Evolutionary conservation across 768 basidiomycete genomes (phyloP).

Genomic region (Hemileccinum rubropunctum): DNA sequence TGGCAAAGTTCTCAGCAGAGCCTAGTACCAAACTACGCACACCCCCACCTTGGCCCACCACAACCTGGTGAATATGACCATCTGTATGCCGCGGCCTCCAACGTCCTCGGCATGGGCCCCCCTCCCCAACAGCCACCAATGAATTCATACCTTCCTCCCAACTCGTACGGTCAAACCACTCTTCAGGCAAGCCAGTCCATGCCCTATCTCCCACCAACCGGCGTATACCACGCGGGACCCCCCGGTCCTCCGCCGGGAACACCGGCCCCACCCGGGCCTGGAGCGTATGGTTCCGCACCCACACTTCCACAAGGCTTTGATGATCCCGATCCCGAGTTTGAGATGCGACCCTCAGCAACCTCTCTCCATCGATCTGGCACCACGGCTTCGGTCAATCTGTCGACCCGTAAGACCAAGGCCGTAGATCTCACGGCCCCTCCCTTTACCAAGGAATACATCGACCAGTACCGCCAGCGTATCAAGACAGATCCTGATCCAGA

Average conservation of each 20-base stretch:
- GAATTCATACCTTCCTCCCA: conserved; percentile 22
- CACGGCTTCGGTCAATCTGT: conserved; percentile 50
- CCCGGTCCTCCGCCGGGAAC: conserved; percentile 15
- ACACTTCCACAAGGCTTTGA: conserved; percentile 32
- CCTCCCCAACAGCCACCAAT: conserved; percentile 34
- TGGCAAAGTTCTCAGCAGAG: conserved; percentile 31
- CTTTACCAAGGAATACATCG: conserved; percentile 94
- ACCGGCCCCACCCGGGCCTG: conserved; percentile 14
- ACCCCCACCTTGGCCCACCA: conserved; percentile 19
- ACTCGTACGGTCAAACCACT: conserved; percentile 20
- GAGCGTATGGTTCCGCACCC: conserved; percentile 21
- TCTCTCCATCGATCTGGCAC: conserved; percentile 56
- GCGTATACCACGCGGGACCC: conserved; percentile 22
- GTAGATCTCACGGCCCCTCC: conserved; percentile 82
- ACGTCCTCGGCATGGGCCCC: conserved; percentile 75
- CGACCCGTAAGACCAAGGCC: conserved; percentile 73
- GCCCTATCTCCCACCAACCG: conserved; percentile 32
- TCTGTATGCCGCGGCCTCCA: conserved; percentile 73
- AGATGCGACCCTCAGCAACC: conserved; percentile 45
- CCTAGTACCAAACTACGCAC: conserved; percentile 19
- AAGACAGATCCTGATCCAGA: conserved; percentile 98
- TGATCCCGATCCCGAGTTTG: conserved; percentile 54
- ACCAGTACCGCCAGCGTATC: conserved; percentile 95
- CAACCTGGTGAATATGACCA: conserved; percentile 48
- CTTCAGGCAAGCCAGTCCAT: conserved; percentile 29